phyloP scores from a whole-genome alignment of 2,329 filamentous ascomycete species.

The Epichloe aotearoae region DNA sequence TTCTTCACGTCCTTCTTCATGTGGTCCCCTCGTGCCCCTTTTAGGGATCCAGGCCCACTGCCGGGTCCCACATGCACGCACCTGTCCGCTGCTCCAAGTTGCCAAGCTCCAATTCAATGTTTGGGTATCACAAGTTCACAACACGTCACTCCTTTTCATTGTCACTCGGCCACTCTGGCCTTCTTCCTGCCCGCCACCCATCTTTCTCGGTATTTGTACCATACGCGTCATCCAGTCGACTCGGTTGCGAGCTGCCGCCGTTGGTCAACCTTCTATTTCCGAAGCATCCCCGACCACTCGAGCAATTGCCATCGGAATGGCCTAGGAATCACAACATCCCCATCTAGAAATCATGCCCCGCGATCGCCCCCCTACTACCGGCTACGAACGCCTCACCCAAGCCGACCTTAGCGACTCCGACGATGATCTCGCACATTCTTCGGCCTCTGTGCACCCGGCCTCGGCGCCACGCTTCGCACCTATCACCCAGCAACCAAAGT shows the following conservation, averaged over 20 bases:
- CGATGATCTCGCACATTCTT: conserved; percentile 42
- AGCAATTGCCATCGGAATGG: conserved; percentile 1
- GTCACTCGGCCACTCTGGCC: neutral
- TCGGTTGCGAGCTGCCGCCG: neutral
- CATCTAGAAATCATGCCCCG: conserved; percentile 41
- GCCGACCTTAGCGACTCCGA: conserved; percentile 66
- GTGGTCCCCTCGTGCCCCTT: no score
- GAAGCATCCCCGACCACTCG: no score
- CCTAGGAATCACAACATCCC: neutral
- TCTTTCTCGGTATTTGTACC: neutral
- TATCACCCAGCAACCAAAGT: conserved; percentile 47
- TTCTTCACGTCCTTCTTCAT: no score
- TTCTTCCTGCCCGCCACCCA: neutral
- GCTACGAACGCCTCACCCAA: conserved; percentile 75
- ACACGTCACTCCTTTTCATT: neutral
- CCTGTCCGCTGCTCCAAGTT: no score
- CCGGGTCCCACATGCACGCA: neutral
- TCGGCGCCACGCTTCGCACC: conserved; percentile 52
- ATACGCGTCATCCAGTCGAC: neutral
- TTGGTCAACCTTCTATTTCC: neutral
- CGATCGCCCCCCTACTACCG: conserved; percentile 59
- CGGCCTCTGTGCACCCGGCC: conserved; percentile 42
- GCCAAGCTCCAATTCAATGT: no score
- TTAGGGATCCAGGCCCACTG: no score
- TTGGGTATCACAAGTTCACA: neutral